Conservation (phyloP, 805 yeast species). For the Limtongia smithiae region DNA sequence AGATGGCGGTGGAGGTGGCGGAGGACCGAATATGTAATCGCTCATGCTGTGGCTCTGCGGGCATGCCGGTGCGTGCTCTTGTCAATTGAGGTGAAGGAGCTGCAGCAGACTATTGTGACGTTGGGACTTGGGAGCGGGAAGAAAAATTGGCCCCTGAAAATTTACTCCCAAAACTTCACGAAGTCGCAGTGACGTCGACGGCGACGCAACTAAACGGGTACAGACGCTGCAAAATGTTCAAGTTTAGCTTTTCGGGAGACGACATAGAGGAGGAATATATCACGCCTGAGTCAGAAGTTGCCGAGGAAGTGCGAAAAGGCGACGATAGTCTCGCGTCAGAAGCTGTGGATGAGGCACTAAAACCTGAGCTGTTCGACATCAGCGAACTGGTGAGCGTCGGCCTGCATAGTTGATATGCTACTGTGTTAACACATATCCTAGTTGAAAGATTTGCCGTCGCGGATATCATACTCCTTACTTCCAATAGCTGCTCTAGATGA, state of each 20-base stretch:
- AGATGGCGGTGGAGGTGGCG: constrained; percentile 33
- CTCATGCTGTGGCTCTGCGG: constrained; percentile 9
- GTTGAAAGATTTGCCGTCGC: constrained; percentile 20
- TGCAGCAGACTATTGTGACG: too few species aligned
- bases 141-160: constrained; percentile 15
- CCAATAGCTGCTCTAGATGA: background rate
- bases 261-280: constrained; percentile 19
- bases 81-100: too few species aligned
- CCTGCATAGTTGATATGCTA: background rate
- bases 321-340: background rate
- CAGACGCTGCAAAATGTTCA: constrained; percentile 25
- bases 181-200: too few species aligned
- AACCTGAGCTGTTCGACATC: constrained; percentile 12
- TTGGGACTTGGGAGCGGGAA: constrained; percentile 1
- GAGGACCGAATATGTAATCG: constrained; percentile 32
- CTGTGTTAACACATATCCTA: background rate
- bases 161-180: background rate
- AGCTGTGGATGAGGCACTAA: background rate
- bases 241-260: constrained; percentile 25
- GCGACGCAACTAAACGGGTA: too few species aligned
- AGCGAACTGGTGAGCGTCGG: constrained; percentile 10
- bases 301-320: too few species aligned
- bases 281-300: background rate
- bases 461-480: constrained; percentile 18
- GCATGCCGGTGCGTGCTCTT: too few species aligned